A percentile compares a stretch with the other conserved stretches of the same genome.
These are phyloP conservation scores for Pseudoperonospora humuli DNA, from an alignment of 352 stramenopile species.

Conservation along the genomic window DNA sequence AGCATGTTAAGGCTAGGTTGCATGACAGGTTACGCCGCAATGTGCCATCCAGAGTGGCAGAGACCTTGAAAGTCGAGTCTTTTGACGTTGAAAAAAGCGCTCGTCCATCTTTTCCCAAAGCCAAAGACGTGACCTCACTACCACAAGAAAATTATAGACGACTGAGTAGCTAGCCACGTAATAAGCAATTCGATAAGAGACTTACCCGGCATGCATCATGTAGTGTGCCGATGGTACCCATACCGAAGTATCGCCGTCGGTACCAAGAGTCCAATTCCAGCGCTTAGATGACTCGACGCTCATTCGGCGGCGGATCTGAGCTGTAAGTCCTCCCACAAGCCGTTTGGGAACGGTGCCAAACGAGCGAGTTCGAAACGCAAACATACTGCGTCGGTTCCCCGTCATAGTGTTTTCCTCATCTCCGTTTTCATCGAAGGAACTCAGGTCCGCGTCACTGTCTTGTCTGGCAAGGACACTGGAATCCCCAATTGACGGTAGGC, in stretches of 20 bases:
- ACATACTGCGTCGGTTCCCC: slow-evolving; percentile 47
- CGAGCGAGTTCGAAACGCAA: slow-evolving; percentile 55
- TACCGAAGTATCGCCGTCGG: slow-evolving; percentile 34
- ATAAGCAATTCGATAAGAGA: slow-evolving; percentile 1
- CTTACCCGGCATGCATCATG: slow-evolving; percentile 63
- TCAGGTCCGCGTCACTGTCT: slow-evolving; percentile 9
- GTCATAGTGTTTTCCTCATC: slow-evolving; percentile 18
- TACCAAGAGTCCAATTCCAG: slow-evolving; percentile 71
- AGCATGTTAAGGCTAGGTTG: slow-evolving; percentile 70
- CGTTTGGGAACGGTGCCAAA: slow-evolving; percentile 58
- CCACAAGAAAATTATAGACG: no score
- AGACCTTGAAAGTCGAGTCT: slow-evolving; percentile 74
- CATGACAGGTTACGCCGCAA: slow-evolving; percentile 64
- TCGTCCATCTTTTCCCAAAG: slow-evolving; percentile 47
- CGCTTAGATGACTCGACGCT: slow-evolving; percentile 49
- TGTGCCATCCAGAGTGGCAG: slow-evolving; percentile 53
- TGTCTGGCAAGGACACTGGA: slow-evolving; percentile 16
- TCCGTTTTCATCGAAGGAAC: slow-evolving; percentile 19
- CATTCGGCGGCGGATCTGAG: slow-evolving; percentile 68
- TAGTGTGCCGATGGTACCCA: slow-evolving; percentile 62
- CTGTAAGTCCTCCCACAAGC: slow-evolving; percentile 66
- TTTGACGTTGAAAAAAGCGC: slow-evolving; percentile 68
- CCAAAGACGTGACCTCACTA: slow-evolving; percentile 66
- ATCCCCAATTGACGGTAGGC: slow-evolving; percentile 8
- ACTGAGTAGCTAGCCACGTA: no score